Evolutionary conservation across 495 filamentous ascomycete species (phyloP).

Genomic region (Penicillium soppii): DNA sequence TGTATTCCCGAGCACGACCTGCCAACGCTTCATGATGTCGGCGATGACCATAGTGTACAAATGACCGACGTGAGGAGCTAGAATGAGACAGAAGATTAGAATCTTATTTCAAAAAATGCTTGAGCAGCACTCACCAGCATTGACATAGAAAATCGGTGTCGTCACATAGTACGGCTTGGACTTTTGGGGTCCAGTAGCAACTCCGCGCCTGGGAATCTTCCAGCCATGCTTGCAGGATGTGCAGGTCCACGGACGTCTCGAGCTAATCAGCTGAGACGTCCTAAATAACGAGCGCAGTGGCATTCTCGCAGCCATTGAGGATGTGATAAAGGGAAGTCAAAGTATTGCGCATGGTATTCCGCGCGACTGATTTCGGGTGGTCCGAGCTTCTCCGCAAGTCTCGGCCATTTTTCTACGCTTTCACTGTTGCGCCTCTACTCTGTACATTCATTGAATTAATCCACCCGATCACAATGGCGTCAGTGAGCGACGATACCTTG

Average conservation of each 20-base stretch:
- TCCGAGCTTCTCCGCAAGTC: constrained; percentile 36
- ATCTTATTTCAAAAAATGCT: not conserved
- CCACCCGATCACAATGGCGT: constrained; percentile 32
- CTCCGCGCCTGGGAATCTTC: constrained; percentile 26
- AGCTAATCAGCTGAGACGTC: constrained; percentile 27
- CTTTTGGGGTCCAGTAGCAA: constrained; percentile 31
- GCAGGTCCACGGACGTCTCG: constrained; percentile 35
- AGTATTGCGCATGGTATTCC: constrained; percentile 24
- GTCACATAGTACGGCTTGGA: constrained; percentile 90
- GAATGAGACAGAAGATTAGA: constrained; percentile 16
- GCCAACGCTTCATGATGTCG: constrained; percentile 92
- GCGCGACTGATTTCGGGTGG: constrained; percentile 35
- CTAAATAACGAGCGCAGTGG: constrained; percentile 34
- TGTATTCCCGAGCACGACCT: constrained; percentile 65
- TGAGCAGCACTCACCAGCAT: constrained; percentile 65
- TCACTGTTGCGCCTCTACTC: constrained; percentile 2
- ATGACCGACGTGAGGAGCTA: constrained; percentile 92
- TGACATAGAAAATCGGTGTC: constrained; percentile 98
- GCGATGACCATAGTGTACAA: constrained; percentile 89
- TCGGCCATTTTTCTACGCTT: constrained; percentile 10
- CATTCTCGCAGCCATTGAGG: constrained; percentile 35
- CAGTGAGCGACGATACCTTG: constrained; percentile 39
- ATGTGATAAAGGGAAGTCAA: constrained; percentile 11
- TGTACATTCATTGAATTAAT: too few species aligned
- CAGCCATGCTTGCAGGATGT: constrained; percentile 23